A percentile compares a stretch with the other conserved stretches of the same genome.
Evolutionary conservation across 2,329 filamentous ascomycete genomes (phyloP).

Genomic region (Acrodontium crateriforme): DNA sequence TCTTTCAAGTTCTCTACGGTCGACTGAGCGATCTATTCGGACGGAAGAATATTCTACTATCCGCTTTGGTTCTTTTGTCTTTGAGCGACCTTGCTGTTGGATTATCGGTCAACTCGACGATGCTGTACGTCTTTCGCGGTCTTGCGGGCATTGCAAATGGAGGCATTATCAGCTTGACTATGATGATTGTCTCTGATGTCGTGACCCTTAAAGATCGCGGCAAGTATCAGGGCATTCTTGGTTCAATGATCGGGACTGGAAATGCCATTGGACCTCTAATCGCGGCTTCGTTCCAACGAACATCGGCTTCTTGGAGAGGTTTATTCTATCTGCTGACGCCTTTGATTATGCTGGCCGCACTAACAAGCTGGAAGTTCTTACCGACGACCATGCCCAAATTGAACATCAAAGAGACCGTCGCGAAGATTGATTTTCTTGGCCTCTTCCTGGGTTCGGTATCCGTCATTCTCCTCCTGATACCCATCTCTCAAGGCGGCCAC

Average conservation of each 20-base stretch:
- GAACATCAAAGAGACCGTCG: conserved; percentile 33
- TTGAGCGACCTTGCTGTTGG: conserved; percentile 47
- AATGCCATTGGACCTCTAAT: conserved; percentile 39
- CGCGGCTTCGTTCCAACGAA: too few relatives aligned
- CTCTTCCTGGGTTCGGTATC: conserved; percentile 40
- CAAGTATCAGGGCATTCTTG: conserved; percentile 37
- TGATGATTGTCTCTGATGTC: conserved; percentile 40
- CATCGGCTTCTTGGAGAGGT: conserved; percentile 34
- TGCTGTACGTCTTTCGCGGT: conserved; percentile 49
- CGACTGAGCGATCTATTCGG: conserved; percentile 23
- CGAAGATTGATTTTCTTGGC: conserved; percentile 47
- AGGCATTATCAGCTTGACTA: conserved; percentile 32
- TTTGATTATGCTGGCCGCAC: conserved; percentile 33
- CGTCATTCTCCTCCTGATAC: conserved; percentile 48
- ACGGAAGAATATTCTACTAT: conserved; percentile 44
- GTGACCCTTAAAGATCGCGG: conserved; percentile 32
- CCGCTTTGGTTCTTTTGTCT: conserved; percentile 38
- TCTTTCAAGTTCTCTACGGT: conserved; percentile 52
- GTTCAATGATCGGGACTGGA: conserved; percentile 42
- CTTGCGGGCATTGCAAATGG: conserved; percentile 38
- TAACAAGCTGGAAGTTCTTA: conserved; percentile 37
- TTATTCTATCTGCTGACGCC: conserved; percentile 41
- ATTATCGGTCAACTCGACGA: conserved; percentile 39
- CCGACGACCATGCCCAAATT: conserved; percentile 37
- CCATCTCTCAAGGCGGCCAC: conserved; percentile 42